Evolutionary conservation across 2,329 filamentous ascomycete genomes (phyloP), one percentile per base, ranked within the genome.

Genomic region (Fusarium pseudoanthophilum): DNA sequence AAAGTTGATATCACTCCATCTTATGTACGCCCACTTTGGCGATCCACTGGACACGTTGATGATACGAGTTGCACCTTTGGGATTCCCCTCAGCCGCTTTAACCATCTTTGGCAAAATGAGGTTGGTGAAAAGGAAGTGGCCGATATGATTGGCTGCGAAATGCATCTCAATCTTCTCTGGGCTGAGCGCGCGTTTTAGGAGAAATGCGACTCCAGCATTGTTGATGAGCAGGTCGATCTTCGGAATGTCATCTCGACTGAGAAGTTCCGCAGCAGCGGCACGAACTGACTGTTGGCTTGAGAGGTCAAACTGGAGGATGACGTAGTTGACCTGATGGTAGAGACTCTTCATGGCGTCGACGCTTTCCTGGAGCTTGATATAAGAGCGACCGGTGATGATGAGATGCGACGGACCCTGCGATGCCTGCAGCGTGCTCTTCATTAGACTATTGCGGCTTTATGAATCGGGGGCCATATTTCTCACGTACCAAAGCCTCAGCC

Each of bases 1-100:
- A 40, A 55, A 58, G 14, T 36, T 67, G 18, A 45, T 40, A 7
- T 55, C 51, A n/a, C 34, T 40, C 51, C 51, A 55, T 55, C 51
- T 55, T 34, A 55, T 55, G 14, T 28, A 40, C 4, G 51, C 34
- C 51, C 51, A 55, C 15, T 55, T 55, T 2, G 51, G 51, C 5
- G 51, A 55, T n/a, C 51, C 51, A n/a, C 51, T 55, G 2, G 51
- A 55, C 20, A 55, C 51, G 2, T 55, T 55, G 15, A 55, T 28
- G 7, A 55, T n/a, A 14, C 51, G 34, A 11, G 14, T 55, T 28
- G 51, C 20, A 10, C 51, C 20, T 7, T 28, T 28, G 0, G 24
- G 20, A 4, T 7, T 28, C 14, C 5, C 24, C 11, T 28, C 11
- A 28, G 51, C 4, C 2, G 34, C 34, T 0, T 14, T 55, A 0